Percentiles rank a stretch among this genome's conserved stretches.
Evolutionary conservation across 140 eudicot species (phyloP).

Genomic region (Senecio squalidus): DNA sequence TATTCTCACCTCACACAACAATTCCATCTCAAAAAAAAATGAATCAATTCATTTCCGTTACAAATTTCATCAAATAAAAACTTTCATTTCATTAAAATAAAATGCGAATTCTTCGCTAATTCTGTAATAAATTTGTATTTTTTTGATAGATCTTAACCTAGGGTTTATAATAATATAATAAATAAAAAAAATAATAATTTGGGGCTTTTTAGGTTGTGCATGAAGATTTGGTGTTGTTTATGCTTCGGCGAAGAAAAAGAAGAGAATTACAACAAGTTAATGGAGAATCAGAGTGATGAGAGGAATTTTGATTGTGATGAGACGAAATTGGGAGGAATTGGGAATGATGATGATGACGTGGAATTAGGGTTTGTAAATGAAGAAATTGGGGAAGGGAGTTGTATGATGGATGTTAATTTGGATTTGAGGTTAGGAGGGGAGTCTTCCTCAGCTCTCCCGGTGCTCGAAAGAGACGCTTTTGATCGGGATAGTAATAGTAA

Average conservation of each 20-base stretch:
- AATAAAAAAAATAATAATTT: background rate
- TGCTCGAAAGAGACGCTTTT: conserved; percentile 31
- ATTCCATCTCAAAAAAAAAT: too few species aligned
- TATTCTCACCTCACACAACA: too few species aligned
- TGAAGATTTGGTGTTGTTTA: conserved; percentile 72
- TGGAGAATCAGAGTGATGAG: conserved; percentile 32
- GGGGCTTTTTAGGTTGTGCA: conserved; percentile 38
- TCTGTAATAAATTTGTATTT: conserved; percentile 9
- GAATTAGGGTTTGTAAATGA: conserved; percentile 5
- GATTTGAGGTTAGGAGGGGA: conserved; percentile 41
- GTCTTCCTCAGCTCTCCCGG: conserved; percentile 14
- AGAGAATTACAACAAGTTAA: conserved; percentile 27
- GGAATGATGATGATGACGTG: conserved; percentile 28
- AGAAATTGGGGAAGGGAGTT: background rate
- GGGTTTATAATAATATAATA: conserved; percentile 16
- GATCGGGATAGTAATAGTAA: conserved; percentile 55
- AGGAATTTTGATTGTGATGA: conserved; percentile 20
- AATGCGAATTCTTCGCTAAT: too few species aligned
- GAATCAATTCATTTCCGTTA: too few species aligned
- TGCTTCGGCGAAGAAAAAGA: conserved; percentile 45
- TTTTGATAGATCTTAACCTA: conserved; percentile 34
- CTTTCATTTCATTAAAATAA: too few species aligned
- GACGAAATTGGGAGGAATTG: conserved; percentile 32
- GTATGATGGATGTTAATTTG: conserved; percentile 38
- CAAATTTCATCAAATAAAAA: too few species aligned